Percentiles rank a stretch among this genome's conserved stretches.
These are phyloP conservation scores for Symbiodinium pilosum DNA, from an alignment of 73 alveolate genomes.

Conservation along the genomic window DNA sequence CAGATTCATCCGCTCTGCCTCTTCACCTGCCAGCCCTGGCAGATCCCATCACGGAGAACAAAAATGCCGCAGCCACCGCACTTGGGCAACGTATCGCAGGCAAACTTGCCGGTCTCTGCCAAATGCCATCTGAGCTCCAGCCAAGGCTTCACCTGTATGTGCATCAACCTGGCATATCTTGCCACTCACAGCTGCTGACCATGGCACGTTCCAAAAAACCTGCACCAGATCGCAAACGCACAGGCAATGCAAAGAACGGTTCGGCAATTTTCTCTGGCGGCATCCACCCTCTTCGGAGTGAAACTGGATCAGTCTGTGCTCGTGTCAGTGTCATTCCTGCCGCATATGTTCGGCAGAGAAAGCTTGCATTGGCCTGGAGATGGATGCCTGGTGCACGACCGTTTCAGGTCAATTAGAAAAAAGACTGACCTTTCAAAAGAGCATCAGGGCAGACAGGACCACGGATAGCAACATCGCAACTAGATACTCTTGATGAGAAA, in stretches of 20 bases:
- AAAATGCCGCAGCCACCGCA: no score
- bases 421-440: not conserved
- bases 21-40: constrained; percentile 7
- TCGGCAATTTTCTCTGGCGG: not conserved
- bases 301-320: not conserved
- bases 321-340: not conserved
- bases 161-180: not conserved
- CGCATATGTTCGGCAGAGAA: not conserved
- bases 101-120: not conserved
- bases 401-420: not conserved
- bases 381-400: constrained; percentile 17
- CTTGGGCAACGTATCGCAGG: no score
- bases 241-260: no score
- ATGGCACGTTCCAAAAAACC: no score
- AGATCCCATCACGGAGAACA: no score
- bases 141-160: constrained; percentile 1
- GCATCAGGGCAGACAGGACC: no score
- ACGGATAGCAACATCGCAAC: no score
- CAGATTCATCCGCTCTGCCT: constrained; percentile 8
- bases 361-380: not conserved
- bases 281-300: constrained; percentile 24
- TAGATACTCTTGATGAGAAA: no score
- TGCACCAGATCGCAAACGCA: no score
- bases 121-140: constrained; percentile 5
- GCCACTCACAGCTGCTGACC: not conserved